Evolutionary conservation across 2,329 filamentous ascomycete genomes (phyloP).

Genomic region (Colletotrichum sp.): DNA sequence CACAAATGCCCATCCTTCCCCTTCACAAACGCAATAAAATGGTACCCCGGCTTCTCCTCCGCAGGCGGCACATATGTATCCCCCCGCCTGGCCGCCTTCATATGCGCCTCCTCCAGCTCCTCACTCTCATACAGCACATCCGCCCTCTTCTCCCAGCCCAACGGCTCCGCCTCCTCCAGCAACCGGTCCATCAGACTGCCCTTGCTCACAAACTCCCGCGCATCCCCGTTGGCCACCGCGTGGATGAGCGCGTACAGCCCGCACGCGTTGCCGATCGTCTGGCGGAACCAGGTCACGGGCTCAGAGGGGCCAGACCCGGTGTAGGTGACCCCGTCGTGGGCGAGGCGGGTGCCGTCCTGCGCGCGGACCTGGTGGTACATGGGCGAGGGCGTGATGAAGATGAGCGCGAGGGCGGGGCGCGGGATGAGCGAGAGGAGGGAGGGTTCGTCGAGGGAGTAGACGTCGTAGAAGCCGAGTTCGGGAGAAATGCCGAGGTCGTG

Average conservation of each 20-base stretch:
- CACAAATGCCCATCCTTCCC: conserved; percentile 67
- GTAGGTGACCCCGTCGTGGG: conserved; percentile 31
- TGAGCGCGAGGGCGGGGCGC: conserved; percentile 75
- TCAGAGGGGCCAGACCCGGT: conserved; percentile 47
- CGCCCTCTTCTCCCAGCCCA: conserved; percentile 66
- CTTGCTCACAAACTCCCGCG: conserved; percentile 56
- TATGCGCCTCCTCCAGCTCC: conserved; percentile 75
- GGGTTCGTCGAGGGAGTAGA: conserved; percentile 80
- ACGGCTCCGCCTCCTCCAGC: conserved; percentile 63
- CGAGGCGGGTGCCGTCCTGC: conserved; percentile 15
- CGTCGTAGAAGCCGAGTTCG: conserved; percentile 76
- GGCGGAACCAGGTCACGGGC: conserved; percentile 81
- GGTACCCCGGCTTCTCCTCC: conserved; percentile 67
- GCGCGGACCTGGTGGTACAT: conserved; percentile 50
- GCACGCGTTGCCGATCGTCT: conserved; percentile 84
- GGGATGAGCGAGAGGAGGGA: conserved; percentile 78
- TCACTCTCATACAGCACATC: conserved; percentile 72
- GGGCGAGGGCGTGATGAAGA: conserved; percentile 75
- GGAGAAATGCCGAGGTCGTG: conserved; percentile 73
- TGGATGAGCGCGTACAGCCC: conserved; percentile 81
- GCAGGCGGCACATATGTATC: conserved; percentile 69
- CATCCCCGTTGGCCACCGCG: conserved; percentile 71
- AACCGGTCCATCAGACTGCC: conserved; percentile 62
- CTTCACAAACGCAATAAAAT: conserved; percentile 85
- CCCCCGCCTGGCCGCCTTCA: conserved; percentile 69